phyloP scores from a whole-genome alignment of 1,139 yeast species.

The Hansenula sp. region DNA sequence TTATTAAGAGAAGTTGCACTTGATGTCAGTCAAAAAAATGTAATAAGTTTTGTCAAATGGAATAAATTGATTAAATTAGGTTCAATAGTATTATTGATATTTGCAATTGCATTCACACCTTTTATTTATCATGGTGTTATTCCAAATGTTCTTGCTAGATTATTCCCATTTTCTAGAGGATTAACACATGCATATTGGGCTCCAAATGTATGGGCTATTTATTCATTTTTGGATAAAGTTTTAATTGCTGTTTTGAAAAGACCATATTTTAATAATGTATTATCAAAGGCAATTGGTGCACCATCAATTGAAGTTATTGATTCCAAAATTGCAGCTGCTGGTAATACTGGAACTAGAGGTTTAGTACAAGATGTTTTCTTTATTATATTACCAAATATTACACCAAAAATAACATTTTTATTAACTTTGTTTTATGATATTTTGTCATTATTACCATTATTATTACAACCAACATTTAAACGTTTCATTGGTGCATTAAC shows the following conservation, averaged over 20 bases:
- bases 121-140: conserved; percentile 60
- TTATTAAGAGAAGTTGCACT: conserved; percentile 62
- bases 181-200: conserved; percentile 99
- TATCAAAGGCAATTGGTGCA: conserved; percentile 25
- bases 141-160: conserved; percentile 59
- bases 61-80: conserved; percentile 57
- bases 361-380: conserved; percentile 88
- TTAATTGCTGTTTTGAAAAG: conserved; percentile 47
- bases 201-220: conserved; percentile 94
- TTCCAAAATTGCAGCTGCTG: conserved; percentile 23
- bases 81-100: conserved; percentile 56
- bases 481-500: conserved; percentile 83
- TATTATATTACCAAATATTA: conserved; percentile 71
- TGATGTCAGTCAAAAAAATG: conserved; percentile 28
- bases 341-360: conserved; percentile 69
- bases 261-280: conserved; percentile 37
- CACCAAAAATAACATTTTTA: conserved; percentile 73
- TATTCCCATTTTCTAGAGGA: conserved; percentile 94
- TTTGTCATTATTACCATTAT: conserved; percentile 67
- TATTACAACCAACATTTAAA: conserved; percentile 68
- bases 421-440: conserved; percentile 80
- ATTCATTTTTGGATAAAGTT: conserved; percentile 78
- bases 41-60: conserved; percentile 43
- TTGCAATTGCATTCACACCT: conserved; percentile 75
- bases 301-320: conserved; percentile 26